These are phyloP conservation scores for Phytopythium kandeliae DNA, from an alignment of 352 stramenopile species.

Conservation along the genomic window DNA sequence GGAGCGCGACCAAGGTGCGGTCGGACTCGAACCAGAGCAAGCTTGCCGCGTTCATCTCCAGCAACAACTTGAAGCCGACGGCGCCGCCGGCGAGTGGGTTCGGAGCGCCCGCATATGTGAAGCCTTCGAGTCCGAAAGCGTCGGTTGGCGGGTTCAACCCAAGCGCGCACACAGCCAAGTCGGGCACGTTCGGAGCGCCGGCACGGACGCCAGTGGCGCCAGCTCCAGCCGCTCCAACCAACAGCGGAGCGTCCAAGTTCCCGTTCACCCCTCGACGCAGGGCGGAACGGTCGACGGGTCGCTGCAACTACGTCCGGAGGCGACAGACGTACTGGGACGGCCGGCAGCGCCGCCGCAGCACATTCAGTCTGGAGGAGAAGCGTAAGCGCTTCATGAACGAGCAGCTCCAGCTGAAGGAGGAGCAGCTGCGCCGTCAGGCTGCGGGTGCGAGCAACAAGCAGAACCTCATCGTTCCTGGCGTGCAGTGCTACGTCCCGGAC, in stretches of 20 bases:
- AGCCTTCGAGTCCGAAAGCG: conserved; percentile 13
- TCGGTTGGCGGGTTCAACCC: conserved; percentile 30
- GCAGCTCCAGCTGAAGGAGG: conserved; percentile 75
- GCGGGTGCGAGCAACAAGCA: conserved; percentile 64
- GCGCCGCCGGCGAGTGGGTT: conserved; percentile 16
- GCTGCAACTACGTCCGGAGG: conserved; percentile 64
- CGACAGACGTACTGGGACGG: conserved; percentile 68
- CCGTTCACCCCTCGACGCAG: conserved; percentile 44
- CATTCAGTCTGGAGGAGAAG: conserved; percentile 82
- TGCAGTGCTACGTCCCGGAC: conserved; percentile 87
- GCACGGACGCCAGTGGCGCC: conserved; percentile 9
- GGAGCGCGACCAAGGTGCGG: conserved; percentile 28
- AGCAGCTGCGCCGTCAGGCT: conserved; percentile 58
- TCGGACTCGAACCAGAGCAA: conserved; percentile 66
- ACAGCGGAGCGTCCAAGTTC: conserved; percentile 18
- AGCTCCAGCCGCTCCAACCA: neutral
- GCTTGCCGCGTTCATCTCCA: conserved; percentile 69
- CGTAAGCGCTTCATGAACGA: conserved; percentile 80
- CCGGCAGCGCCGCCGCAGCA: conserved; percentile 30
- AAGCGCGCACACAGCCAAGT: neutral
- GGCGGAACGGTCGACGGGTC: conserved; percentile 57
- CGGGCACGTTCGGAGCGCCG: conserved; percentile 5
- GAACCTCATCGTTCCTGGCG: conserved; percentile 82
- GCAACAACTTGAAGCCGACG: conserved; percentile 38
- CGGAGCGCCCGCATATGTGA: conserved; percentile 9